Percentiles rank a stretch among this genome's conserved stretches.
These are phyloP conservation scores for Corinectria fuckeliana DNA, from an alignment of 2,329 filamentous ascomycete species.

Conservation along the genomic window DNA sequence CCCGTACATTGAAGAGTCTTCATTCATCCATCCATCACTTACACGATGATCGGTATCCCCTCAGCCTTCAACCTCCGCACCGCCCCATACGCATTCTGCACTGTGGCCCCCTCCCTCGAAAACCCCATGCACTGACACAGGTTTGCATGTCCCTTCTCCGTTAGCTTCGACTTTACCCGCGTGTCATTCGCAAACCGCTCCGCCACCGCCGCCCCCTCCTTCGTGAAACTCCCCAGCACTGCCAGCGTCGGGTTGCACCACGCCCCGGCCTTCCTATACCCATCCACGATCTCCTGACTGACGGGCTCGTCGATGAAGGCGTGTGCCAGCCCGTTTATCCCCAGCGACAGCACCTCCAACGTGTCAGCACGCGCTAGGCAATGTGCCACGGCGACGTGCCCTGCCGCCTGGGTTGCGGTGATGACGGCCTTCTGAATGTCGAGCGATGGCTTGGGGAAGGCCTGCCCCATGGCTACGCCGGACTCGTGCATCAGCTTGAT, in stretches of 20 bases:
- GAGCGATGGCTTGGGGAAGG: slow-evolving; percentile 47
- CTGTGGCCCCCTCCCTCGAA: too few species aligned
- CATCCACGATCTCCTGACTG: slow-evolving; percentile 29
- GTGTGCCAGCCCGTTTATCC: slow-evolving; percentile 41
- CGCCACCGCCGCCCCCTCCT: too few species aligned
- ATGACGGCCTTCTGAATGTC: slow-evolving; percentile 54
- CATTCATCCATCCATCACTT: too few species aligned
- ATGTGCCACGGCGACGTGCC: slow-evolving; percentile 38
- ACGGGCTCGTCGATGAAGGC: slow-evolving; percentile 40
- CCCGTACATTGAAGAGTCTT: too few species aligned
- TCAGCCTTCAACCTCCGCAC: too few species aligned
- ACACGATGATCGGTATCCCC: too few species aligned
- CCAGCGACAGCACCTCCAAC: slow-evolving; percentile 36
- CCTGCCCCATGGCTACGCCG: slow-evolving; percentile 47
- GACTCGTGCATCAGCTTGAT: slow-evolving; percentile 60
- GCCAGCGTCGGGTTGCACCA: slow-evolving; percentile 35
- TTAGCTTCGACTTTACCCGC: too few species aligned
- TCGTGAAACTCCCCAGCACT: too few species aligned
- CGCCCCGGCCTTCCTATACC: slow-evolving; percentile 30
- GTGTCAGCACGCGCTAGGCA: slow-evolving; percentile 35
- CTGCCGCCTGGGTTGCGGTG: slow-evolving; percentile 41
- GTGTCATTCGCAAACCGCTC: too few species aligned
- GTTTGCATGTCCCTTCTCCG: too few species aligned
- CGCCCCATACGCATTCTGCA: too few species aligned
- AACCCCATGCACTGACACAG: too few species aligned